These are phyloP conservation scores for Torulaspora delbrueckii DNA, from an alignment of 805 yeast species.

Conservation along the genomic window DNA sequence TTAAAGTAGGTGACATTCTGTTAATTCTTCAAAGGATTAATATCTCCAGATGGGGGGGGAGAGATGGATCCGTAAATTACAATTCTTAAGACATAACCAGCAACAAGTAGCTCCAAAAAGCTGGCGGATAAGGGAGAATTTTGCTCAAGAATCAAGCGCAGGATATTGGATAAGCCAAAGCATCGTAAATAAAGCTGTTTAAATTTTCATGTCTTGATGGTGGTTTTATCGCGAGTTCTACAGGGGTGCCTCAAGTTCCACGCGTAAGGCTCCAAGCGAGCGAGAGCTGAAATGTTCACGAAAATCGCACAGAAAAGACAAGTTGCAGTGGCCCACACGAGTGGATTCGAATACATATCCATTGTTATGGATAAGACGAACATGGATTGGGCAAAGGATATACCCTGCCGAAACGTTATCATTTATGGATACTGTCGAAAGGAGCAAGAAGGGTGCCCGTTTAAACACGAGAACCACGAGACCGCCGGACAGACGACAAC, in stretches of 20 bases:
- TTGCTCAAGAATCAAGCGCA: too few relatives aligned
- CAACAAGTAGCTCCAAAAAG: too few relatives aligned
- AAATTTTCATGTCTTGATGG: not conserved
- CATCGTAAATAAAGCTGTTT: too few relatives aligned
- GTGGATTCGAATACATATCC: not conserved
- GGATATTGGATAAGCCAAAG: not conserved
- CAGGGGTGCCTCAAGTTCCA: not conserved
- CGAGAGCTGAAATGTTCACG: not conserved
- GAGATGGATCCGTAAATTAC: too few relatives aligned
- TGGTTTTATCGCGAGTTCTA: not conserved
- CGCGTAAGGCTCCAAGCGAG: slow-evolving; percentile 1
- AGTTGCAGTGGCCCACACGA: not conserved
- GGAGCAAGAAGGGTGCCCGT: slow-evolving; percentile 83
- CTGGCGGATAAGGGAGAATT: too few relatives aligned
- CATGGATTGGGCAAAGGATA: slow-evolving; percentile 57
- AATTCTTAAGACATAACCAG: too few relatives aligned
- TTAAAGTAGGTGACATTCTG: too few relatives aligned
- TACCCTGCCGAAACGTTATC: slow-evolving; percentile 77
- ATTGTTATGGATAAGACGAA: slow-evolving; percentile 29
- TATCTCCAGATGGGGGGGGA: too few relatives aligned
- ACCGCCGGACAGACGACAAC: slow-evolving; percentile 7
- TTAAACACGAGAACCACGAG: slow-evolving; percentile 54
- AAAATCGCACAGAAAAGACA: slow-evolving; percentile 1
- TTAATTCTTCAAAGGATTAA: too few relatives aligned
- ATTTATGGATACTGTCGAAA: slow-evolving; percentile 86